A percentile compares a stretch with the other conserved stretches of the same genome.
Evolutionary conservation across 2,329 filamentous ascomycete genomes (phyloP).

Genomic region (Leptographium radiaticola): DNA sequence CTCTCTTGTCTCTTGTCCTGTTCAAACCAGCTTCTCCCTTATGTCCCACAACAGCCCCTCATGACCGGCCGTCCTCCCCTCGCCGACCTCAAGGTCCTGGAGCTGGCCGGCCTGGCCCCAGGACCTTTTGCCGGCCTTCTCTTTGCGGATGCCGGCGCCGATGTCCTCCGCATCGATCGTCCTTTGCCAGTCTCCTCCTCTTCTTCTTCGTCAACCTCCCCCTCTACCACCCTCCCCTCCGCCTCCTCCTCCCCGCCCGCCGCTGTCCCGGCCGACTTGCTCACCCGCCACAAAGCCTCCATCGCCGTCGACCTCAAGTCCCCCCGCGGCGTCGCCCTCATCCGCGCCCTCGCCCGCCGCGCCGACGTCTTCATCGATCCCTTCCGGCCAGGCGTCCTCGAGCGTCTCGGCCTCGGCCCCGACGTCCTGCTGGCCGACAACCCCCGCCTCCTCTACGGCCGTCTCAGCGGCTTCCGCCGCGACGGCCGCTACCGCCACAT

Average conservation of each 20-base stretch:
- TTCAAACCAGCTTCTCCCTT: neutral
- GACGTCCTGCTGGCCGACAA: slow-evolving; percentile 53
- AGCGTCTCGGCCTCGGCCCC: slow-evolving; percentile 69
- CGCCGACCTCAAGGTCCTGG: slow-evolving; percentile 41
- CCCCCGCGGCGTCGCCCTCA: slow-evolving; percentile 45
- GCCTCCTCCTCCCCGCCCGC: neutral
- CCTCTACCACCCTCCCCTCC: too few species aligned
- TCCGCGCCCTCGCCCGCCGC: slow-evolving; percentile 48
- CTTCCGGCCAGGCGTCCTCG: slow-evolving; percentile 81
- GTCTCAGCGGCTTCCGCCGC: slow-evolving; percentile 81
- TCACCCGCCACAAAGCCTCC: slow-evolving; percentile 70
- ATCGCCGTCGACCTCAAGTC: slow-evolving; percentile 71
- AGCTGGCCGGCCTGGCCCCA: slow-evolving; percentile 50
- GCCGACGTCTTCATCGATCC: slow-evolving; percentile 84
- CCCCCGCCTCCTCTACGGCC: slow-evolving; percentile 63
- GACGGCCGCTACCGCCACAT: slow-evolving; percentile 76
- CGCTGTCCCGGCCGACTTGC: slow-evolving; percentile 48
- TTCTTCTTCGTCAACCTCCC: neutral
- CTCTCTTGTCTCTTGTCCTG: too few species aligned
- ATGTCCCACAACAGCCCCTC: neutral
- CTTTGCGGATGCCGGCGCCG: slow-evolving; percentile 79
- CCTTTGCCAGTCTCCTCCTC: slow-evolving; percentile 29
- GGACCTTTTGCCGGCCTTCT: slow-evolving; percentile 78
- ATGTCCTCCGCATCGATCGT: slow-evolving; percentile 76
- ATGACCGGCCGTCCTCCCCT: slow-evolving; percentile 20